Evolutionary conservation across 2,329 filamentous ascomycete genomes (phyloP), one percentile per base, ranked within the genome.

Genomic region (Exophiala xenobiotica): DNA sequence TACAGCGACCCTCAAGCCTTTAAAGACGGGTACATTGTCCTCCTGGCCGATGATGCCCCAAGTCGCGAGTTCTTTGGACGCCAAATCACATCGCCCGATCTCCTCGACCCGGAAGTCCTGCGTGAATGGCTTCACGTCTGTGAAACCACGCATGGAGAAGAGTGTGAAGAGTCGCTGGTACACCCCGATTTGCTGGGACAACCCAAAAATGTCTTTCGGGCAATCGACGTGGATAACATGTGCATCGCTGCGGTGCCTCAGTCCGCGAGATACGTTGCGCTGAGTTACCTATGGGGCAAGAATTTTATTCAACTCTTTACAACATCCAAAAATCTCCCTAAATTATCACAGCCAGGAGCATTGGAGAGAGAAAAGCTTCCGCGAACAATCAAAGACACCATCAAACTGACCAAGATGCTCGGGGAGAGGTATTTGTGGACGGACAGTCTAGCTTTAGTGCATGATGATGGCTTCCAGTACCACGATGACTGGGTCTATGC

Each of bases 211-310:
- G 46, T 59, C 22, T 60, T 62, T 26, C 54, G 61, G 8, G 57
- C 51, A 20, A 60, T 63, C 33, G 61, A 63, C 23, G 61, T 63
- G 20, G 24, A 61, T 26, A 49, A 53, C 6, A 61, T 61, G 59
- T 62, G 58, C 31, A 56, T 63, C 33, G 56, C 59, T 14, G 47
- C 54, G 38, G 46, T 53, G 11, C 52, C 59, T 4, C 53, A 51
- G 24, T 49, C 53, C 39, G 41, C 53, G 29, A 56, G 61, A 46
- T 63, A 61, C 29, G 53, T 63, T 16, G 61, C 61, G 2, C 51
- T 63, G 48, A 62, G 61, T 49, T 63, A 63, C 51, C 49, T 63
- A 2, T 63, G 61, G 61, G 61, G 61, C 42, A 62, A 62, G 44
- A 57, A 60, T 19, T 62, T 62, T 40, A 44, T 46, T 16, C 60